A percentile compares a stretch with the other conserved stretches of the same genome.
phyloP scores from a whole-genome alignment of 2,329 filamentous ascomycete genomes.

The Exophiala bonariae region DNA sequence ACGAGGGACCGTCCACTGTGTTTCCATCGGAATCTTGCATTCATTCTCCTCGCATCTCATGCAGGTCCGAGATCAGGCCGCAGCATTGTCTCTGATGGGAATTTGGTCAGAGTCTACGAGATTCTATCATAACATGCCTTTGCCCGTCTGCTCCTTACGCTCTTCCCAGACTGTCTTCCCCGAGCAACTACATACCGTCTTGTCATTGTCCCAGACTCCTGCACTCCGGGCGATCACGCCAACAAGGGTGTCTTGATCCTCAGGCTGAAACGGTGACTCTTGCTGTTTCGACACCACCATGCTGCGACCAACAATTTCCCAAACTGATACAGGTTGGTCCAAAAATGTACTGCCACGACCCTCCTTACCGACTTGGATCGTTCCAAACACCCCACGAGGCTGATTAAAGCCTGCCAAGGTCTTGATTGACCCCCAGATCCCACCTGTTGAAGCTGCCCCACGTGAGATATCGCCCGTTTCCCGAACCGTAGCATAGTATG shows the following conservation, averaged over 20 bases:
- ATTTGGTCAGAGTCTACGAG: background rate
- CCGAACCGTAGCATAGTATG: slow-evolving; percentile 80
- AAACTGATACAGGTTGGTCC: slow-evolving; percentile 80
- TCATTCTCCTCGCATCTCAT: no score
- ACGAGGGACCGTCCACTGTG: no score
- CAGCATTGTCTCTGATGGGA: slow-evolving; percentile 1
- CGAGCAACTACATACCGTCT: slow-evolving; percentile 95
- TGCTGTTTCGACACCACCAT: slow-evolving; percentile 78
- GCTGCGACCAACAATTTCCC: slow-evolving; percentile 93
- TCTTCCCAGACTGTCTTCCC: slow-evolving; percentile 99
- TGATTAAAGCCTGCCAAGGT: slow-evolving; percentile 38
- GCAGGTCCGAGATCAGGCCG: background rate
- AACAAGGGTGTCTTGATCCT: slow-evolving; percentile 82
- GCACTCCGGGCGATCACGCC: slow-evolving; percentile 94
- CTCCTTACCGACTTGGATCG: slow-evolving; percentile 70
- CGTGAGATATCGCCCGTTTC: slow-evolving; percentile 83
- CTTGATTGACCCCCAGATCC: slow-evolving; percentile 68
- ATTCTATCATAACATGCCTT: slow-evolving; percentile 80
- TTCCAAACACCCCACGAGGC: slow-evolving; percentile 68
- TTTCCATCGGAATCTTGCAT: background rate
- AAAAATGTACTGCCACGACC: slow-evolving; percentile 79
- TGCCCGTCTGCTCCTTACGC: slow-evolving; percentile 80
- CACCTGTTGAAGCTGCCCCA: slow-evolving; percentile 79
- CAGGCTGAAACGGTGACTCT: slow-evolving; percentile 61
- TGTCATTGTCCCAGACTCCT: slow-evolving; percentile 98